Conservation (phyloP, 148 eudicot genomes). For the Drosera capensis region DNA sequence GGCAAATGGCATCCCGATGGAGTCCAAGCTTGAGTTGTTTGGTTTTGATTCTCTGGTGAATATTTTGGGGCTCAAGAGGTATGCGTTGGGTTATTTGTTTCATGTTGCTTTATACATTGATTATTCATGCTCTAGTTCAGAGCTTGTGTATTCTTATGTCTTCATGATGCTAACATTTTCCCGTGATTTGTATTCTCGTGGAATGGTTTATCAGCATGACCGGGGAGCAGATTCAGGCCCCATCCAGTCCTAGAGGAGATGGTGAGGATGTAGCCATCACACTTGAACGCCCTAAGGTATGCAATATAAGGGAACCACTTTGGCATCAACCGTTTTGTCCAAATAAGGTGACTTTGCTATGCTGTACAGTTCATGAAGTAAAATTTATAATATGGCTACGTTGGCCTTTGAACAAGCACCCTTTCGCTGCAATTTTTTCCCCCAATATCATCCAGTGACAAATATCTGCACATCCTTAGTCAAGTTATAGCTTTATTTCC, state of each 20-base stretch:
- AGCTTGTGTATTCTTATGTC: neutral
- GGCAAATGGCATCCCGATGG: slow-evolving; percentile 47
- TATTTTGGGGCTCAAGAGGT: slow-evolving; percentile 93
- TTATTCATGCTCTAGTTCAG: neutral
- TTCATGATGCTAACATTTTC: neutral
- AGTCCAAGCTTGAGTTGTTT: slow-evolving; percentile 87
- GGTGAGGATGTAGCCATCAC: slow-evolving; percentile 44
- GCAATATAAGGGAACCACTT: neutral
- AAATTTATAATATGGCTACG: too few species aligned
- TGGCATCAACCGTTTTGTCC: neutral
- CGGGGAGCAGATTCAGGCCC: slow-evolving; percentile 70
- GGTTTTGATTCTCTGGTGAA: slow-evolving; percentile 99
- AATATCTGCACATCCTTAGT: too few species aligned
- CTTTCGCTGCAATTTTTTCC: too few species aligned
- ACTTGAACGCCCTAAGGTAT: slow-evolving; percentile 68
- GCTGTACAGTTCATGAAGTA: neutral
- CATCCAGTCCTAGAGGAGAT: slow-evolving; percentile 84
- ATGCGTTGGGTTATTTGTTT: neutral
- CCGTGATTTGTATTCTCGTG: slow-evolving; percentile 8
- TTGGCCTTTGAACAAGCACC: too few species aligned
- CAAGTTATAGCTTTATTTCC: too few species aligned
- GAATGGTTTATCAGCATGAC: slow-evolving; percentile 59
- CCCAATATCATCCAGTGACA: too few species aligned
- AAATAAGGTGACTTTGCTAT: too few species aligned
- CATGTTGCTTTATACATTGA: neutral